These are phyloP conservation scores for Helicostylum pulchrum DNA, from an alignment of 192 early-diverging fungal species.

Conservation along the genomic window DNA sequence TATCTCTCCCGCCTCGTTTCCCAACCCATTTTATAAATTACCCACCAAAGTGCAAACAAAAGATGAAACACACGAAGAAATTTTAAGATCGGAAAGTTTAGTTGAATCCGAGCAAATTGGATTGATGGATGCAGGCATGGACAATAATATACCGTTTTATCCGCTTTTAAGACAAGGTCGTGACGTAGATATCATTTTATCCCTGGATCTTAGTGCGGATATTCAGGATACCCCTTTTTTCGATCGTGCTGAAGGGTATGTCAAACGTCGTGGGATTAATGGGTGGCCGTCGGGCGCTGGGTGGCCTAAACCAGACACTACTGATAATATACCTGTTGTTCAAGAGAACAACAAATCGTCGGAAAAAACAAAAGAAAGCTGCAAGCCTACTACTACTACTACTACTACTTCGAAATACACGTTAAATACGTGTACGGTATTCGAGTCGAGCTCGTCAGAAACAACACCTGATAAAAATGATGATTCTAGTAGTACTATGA, in stretches of 20 bases:
- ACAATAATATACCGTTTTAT: slow-evolving; percentile 77
- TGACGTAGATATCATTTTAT: slow-evolving; percentile 65
- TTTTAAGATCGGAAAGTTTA: slow-evolving; percentile 30
- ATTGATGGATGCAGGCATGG: slow-evolving; percentile 73
- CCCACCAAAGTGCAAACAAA: slow-evolving; percentile 31
- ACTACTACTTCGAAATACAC: slow-evolving; percentile 37
- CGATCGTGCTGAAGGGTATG: slow-evolving; percentile 61
- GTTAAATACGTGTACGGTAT: slow-evolving; percentile 45
- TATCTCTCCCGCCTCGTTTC: slow-evolving; percentile 64
- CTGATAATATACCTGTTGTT: slow-evolving; percentile 2
- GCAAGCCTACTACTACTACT: slow-evolving; percentile 15
- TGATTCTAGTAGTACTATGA: background rate
- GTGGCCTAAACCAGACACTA: slow-evolving; percentile 24
- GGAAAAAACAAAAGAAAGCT: slow-evolving; percentile 1
- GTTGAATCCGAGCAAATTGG: slow-evolving; percentile 39
- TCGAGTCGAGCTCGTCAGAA: slow-evolving; percentile 37
- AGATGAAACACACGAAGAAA: slow-evolving; percentile 23
- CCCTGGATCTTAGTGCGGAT: slow-evolving; percentile 70
- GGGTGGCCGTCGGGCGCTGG: slow-evolving; percentile 46
- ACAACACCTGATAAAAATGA: slow-evolving; percentile 10
- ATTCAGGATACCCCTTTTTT: slow-evolving; percentile 66
- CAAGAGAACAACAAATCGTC: background rate
- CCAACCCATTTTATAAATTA: slow-evolving; percentile 60
- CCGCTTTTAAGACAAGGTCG: slow-evolving; percentile 64
- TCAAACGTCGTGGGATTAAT: slow-evolving; percentile 49